phyloP scores from a whole-genome alignment of 495 filamentous ascomycete genomes.

The Penicillium diatomitis region DNA sequence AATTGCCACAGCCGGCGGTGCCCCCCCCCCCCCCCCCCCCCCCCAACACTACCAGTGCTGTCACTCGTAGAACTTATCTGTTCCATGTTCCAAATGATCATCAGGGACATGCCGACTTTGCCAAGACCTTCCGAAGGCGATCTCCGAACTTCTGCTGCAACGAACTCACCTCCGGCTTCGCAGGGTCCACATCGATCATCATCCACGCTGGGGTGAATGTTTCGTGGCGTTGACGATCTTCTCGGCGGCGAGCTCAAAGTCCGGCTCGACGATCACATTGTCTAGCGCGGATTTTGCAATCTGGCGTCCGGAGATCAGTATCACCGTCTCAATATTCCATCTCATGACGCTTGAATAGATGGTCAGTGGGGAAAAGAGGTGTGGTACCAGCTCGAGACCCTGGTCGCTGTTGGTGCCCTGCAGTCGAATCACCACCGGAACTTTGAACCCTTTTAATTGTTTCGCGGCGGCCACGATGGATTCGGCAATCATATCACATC shows the following conservation, averaged over 20 bases:
- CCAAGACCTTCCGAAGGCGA: no score
- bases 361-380: neutral
- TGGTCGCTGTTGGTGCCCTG: constrained; percentile 24
- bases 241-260: constrained; percentile 20
- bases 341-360: neutral
- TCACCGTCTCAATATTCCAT: no score
- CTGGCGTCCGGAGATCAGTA: neutral
- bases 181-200: no score
- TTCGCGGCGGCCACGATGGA: constrained; percentile 20
- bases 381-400: constrained; percentile 15
- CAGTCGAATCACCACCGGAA: constrained; percentile 23
- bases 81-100: no score
- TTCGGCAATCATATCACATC: constrained; percentile 29
- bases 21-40: no score
- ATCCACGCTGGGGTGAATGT: neutral
- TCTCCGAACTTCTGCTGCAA: neutral
- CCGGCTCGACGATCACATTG: constrained; percentile 16
- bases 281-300: constrained; percentile 13
- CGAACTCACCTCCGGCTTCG: neutral
- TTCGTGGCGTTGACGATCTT: constrained; percentile 7
- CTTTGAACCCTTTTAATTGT: constrained; percentile 12
- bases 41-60: no score
- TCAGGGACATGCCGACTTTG: no score
- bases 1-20: no score
- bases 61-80: no score